phyloP scores from a whole-genome alignment of 441 rosid genomes.

The Euphorbia corollata region DNA sequence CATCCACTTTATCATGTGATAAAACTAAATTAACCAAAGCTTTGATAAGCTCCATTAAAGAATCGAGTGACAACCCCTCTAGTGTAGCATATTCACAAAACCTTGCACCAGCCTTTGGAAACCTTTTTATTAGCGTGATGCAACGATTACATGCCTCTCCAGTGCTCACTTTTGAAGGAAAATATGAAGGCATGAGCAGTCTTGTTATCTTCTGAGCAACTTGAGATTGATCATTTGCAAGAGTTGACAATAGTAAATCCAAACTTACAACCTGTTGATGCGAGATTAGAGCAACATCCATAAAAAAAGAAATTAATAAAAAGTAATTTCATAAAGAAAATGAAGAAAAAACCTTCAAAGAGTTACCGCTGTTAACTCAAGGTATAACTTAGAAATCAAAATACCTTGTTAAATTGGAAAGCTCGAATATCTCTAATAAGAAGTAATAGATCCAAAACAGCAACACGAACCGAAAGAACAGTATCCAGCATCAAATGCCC shows the following conservation, averaged over 20 bases:
- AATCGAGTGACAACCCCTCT: conserved; percentile 58
- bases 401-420: conserved; percentile 88
- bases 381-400: conserved; percentile 10
- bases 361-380: not conserved
- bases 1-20: conserved; percentile 39
- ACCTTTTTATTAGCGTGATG: conserved; percentile 66
- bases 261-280: conserved; percentile 62
- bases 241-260: conserved; percentile 55
- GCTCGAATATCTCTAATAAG: conserved; percentile 52
- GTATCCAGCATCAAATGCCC: conserved; percentile 65
- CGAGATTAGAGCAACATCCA: conserved; percentile 18
- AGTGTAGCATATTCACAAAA: conserved; percentile 66
- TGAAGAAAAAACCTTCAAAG: not conserved
- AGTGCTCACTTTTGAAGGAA: conserved; percentile 57
- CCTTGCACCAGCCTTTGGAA: conserved; percentile 82
- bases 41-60: conserved; percentile 58
- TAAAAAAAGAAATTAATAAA: conserved; percentile 18
- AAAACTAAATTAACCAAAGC: conserved; percentile 46
- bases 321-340: conserved; percentile 8
- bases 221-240: conserved; percentile 64
- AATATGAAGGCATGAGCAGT: conserved; percentile 81
- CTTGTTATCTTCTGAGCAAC: conserved; percentile 69
- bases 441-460: conserved; percentile 76
- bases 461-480: conserved; percentile 51
- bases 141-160: conserved; percentile 87